Evolutionary conservation across 345 rosid genomes (phyloP), one percentile per base, ranked within the genome.

Genomic region (Crucihimalaya himalaica): DNA sequence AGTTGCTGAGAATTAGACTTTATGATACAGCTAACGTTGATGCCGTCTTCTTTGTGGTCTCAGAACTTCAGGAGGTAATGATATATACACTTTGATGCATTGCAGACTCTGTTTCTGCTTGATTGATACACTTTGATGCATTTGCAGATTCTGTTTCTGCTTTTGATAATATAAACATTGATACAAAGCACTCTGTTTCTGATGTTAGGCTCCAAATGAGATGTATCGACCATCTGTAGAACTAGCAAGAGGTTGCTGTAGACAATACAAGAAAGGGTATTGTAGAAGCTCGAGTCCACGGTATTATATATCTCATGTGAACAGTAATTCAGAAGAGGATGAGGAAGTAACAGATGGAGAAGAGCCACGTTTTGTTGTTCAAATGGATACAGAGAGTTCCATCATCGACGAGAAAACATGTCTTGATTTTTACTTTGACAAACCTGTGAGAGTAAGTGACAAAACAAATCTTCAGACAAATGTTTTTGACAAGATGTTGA

Each of bases 341-440:
- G 86, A 57, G 62, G 76, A 45, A 23, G 53, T 51, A 35, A 63
- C 62, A 47, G 75, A 80, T 15, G 40, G 76, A 29, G 85, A 84
- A 52, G 83, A 83, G 72, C 79, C 85, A 5, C 95, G 64, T 34
- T 80, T 89, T 16, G 84, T 91, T 29, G 82, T 91, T 62, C 98
- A 94, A 74, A 94, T 91, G 98, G 98, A 94, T 83, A 94, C 98
- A 1, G 96, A 94, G 74, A 87, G 85, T 68, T 78, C 97, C 27
- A 73, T 87, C n/a, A 80, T 89, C 65, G 90, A 94, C 81, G 86
- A 89, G 76, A 91, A 87, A 73, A 89, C 84, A 21, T 89, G 97
- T 73, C 97, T 91, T 60, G 98, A 91, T 59, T 83, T 83, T 74
- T 79, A 78, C 75, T 91, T 89, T 73, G 84, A 85, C 23, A 87